Evolutionary conservation across 257 asterid species (phyloP), one percentile per base, ranked within the genome.

Genomic region (Misopates orontium): DNA sequence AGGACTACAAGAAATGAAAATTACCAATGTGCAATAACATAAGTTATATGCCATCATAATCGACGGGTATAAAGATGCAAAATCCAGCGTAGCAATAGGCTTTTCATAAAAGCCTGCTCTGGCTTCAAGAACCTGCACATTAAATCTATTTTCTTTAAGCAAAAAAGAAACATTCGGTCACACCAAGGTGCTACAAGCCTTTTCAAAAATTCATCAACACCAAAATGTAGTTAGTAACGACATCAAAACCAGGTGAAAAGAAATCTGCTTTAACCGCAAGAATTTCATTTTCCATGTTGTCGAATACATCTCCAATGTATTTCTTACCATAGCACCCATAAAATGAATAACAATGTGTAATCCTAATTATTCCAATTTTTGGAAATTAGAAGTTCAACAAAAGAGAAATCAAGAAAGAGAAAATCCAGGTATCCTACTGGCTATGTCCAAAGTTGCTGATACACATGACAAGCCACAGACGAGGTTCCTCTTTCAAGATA

Each of bases 11-110:
- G 56, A 63, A 69, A 72, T 25, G n/a, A 62, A 52, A 9, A 55
- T 80, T 82, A 94, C 99, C 90, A 93, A 80, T 9, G 99, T 86
- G 79, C 99, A 93, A 64, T 90, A 93, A 79, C 99, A 93, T 75
- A 93, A 76, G 78, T 93, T 93, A 80, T 93, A 90, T 68, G 99
- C 97, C 99, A 93, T 93, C 97, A 93, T 93, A 70, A 93, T 90
- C 49, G 99, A 93, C 32, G 99, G 99, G 79, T 93, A 93, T 24
- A 93, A 79, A 75, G 99, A 93, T 72, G 99, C 99, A 80, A 93
- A 93, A 86, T 93, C 99, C 75, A 93, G 85, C 3, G 99, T 93
- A 20, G 99, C 99, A 78, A 93, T 86, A 59, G 99, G 99, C 83
- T 90, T 93, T 80, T 90, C 99, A 49, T 83, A 93, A 77, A 80